These are phyloP conservation scores for Inonotus hispidus DNA, from an alignment of 1,284 basidiomycete species.

Conservation along the genomic window DNA sequence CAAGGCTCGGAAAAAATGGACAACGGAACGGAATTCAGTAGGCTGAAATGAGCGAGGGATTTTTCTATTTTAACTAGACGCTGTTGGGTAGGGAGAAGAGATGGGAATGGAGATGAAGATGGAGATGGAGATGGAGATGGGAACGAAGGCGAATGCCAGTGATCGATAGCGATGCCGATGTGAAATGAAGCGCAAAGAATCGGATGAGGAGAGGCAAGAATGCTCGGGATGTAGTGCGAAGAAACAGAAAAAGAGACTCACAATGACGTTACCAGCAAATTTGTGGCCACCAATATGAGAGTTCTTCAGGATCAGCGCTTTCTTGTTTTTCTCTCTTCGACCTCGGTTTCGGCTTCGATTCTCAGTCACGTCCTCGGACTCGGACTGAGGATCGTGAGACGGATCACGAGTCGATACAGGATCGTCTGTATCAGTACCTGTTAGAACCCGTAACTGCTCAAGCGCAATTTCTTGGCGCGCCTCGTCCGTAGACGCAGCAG, in stretches of 20 bases:
- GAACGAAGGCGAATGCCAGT: not conserved
- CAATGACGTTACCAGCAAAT: conserved; percentile 88
- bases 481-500: conserved; percentile 27
- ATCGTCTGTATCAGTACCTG: no score
- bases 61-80: not conserved
- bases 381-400: no score
- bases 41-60: not conserved
- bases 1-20: no score
- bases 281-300: conserved; percentile 91
- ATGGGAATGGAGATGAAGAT: not conserved
- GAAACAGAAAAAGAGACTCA: conserved; percentile 33
- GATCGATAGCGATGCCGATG: no score
- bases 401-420: no score
- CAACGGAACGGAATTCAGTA: no score
- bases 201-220: no score
- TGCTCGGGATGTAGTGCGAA: no score
- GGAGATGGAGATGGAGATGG: not conserved
- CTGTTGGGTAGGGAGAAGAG: not conserved
- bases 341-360: no score
- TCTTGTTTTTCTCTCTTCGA: conserved; percentile 33
- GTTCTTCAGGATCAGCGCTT: conserved; percentile 76
- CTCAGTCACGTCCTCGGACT: no score
- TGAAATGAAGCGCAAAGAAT: no score
- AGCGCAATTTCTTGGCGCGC: conserved; percentile 39
- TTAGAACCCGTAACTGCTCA: conserved; percentile 46